Conservation (phyloP, 495 filamentous ascomycete genomes). For the Annulohypoxylon nitens region DNA sequence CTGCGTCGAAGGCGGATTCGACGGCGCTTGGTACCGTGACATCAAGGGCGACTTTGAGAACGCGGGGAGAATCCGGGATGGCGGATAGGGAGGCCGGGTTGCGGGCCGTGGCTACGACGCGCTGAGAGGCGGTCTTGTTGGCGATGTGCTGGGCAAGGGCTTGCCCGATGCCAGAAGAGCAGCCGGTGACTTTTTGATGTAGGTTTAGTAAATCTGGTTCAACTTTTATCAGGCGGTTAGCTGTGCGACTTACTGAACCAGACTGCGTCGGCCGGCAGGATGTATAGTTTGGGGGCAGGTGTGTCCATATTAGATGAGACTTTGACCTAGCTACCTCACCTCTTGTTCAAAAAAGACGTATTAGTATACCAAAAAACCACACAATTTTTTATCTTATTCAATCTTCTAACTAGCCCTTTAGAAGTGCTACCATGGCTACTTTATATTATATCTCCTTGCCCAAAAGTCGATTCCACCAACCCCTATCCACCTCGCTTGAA, state of each 20-base stretch:
- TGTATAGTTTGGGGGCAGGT: constrained; percentile 55
- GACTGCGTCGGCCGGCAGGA: constrained; percentile 61
- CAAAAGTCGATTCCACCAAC: not conserved
- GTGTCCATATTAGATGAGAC: constrained; percentile 42
- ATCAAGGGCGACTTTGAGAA: constrained; percentile 63
- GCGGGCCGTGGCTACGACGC: constrained; percentile 64
- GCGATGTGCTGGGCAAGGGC: constrained; percentile 54
- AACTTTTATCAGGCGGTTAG: not conserved
- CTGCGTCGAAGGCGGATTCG: constrained; percentile 55
- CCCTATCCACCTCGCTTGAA: not conserved
- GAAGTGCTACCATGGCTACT: not conserved
- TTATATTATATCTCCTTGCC: not conserved
- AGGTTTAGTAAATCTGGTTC: not conserved
- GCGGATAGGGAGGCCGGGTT: constrained; percentile 52
- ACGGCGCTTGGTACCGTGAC: constrained; percentile 58
- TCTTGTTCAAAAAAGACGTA: not conserved
- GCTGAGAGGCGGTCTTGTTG: constrained; percentile 48
- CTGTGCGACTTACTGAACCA: constrained; percentile 61
- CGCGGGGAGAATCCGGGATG: constrained; percentile 55
- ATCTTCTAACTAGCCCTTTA: not conserved
- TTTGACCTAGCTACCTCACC: not conserved
- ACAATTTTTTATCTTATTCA: not conserved
- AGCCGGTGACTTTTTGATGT: constrained; percentile 59
- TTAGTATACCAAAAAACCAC: not conserved
- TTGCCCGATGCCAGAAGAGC: constrained; percentile 64